phyloP scores from a whole-genome alignment of 208 protist species.

The Leishmania arabica region DNA sequence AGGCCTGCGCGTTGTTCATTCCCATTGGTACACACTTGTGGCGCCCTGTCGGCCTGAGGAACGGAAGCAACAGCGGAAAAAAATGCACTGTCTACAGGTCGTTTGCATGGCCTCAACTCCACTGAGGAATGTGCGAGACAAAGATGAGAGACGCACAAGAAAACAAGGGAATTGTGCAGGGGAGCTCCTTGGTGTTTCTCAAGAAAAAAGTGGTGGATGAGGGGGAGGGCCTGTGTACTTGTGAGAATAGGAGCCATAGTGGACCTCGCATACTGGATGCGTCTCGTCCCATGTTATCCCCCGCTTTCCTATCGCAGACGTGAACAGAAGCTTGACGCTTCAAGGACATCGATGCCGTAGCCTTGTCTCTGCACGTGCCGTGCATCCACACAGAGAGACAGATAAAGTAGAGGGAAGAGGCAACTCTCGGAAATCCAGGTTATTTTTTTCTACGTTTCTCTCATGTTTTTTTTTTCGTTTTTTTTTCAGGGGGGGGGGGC shows the following conservation, averaged over 20 bases:
- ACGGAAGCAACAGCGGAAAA: not conserved
- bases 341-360: not conserved
- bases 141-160: not conserved
- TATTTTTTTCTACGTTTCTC: not conserved
- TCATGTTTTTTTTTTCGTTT: not conserved
- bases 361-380: not conserved
- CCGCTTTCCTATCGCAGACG: not conserved
- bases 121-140: not conserved
- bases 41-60: not conserved
- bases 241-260: not conserved
- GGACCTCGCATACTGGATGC: not conserved
- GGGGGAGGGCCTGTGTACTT: not conserved
- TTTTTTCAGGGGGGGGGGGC: not conserved
- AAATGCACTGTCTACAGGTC: not conserved
- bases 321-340: not conserved
- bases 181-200: not conserved
- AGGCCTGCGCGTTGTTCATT: not conserved
- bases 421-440: not conserved
- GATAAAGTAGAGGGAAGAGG: not conserved
- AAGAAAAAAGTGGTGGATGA: not conserved
- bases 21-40: too few species aligned
- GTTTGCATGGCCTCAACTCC: not conserved
- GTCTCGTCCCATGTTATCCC: not conserved
- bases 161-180: too few species aligned
- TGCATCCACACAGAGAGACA: not conserved